Conservation (phyloP, 2,329 filamentous ascomycete genomes). For the Cladobotryum mycophilum region DNA sequence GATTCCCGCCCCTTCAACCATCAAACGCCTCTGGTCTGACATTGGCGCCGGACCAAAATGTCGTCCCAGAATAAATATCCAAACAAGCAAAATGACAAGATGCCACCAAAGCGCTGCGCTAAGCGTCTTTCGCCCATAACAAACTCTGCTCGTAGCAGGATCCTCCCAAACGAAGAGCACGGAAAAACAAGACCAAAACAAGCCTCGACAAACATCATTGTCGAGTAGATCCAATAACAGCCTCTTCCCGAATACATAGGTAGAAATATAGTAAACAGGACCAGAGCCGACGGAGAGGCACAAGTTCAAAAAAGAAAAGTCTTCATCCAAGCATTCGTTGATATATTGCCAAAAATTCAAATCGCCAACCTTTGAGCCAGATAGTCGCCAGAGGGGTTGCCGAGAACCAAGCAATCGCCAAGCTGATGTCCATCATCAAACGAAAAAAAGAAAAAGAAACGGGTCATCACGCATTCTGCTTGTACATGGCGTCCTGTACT, state of each 20-base stretch:
- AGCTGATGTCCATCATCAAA: background rate
- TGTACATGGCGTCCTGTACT: constrained; percentile 21
- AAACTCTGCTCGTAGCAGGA: too few relatives aligned
- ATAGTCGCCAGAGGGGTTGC: background rate
- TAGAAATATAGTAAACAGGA: too few relatives aligned
- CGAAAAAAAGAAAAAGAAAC: background rate
- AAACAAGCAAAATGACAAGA: background rate
- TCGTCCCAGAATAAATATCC: background rate
- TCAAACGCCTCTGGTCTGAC: background rate
- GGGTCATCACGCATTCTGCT: constrained; percentile 1
- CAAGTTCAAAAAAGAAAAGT: background rate
- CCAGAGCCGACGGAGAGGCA: background rate
- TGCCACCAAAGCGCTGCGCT: background rate
- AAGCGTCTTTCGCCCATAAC: background rate
- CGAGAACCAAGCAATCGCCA: background rate
- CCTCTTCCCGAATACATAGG: too few relatives aligned
- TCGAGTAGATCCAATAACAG: too few relatives aligned
- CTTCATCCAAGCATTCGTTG: background rate
- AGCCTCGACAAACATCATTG: too few relatives aligned
- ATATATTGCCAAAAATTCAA: background rate
- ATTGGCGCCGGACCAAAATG: background rate
- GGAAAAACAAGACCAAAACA: too few relatives aligned
- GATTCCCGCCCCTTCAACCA: background rate
- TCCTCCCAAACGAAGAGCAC: too few relatives aligned
- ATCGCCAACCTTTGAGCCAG: background rate